Percentiles rank a stretch among this genome's conserved stretches.
Evolutionary conservation across 2,329 filamentous ascomycete species (phyloP).

Genomic region (Cucurbitaria berberidis): DNA sequence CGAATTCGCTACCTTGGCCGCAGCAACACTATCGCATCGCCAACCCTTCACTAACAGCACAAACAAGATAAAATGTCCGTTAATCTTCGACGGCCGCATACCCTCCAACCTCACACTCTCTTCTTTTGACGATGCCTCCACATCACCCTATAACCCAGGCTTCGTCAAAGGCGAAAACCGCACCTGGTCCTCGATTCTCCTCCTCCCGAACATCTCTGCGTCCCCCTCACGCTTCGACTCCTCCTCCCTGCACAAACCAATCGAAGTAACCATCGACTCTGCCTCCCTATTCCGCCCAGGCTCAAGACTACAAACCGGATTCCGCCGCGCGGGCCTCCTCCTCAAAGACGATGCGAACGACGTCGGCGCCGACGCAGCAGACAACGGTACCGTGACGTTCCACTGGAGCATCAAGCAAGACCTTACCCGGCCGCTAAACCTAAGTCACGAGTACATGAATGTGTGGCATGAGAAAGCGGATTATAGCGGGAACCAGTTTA

Average conservation of each 20-base stretch:
- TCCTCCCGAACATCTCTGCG: constrained; percentile 15
- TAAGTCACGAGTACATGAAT: constrained; percentile 41
- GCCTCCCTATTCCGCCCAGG: constrained; percentile 26
- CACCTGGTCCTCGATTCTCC: constrained; percentile 32
- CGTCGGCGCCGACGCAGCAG: constrained; percentile 24
- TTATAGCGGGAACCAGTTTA: constrained; percentile 34
- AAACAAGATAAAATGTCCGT: constrained; percentile 26
- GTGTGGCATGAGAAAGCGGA: constrained; percentile 38
- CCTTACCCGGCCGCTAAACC: constrained; percentile 19
- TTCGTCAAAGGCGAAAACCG: constrained; percentile 37
- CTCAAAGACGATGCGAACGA: constrained; percentile 29
- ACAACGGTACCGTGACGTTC: constrained; percentile 31
- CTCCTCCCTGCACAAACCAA: constrained; percentile 8
- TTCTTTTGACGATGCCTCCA: constrained; percentile 24
- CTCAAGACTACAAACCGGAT: constrained; percentile 25
- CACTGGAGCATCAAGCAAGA: constrained; percentile 37
- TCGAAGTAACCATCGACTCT: constrained; percentile 38
- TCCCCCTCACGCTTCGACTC: constrained; percentile 31
- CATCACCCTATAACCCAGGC: constrained; percentile 23
- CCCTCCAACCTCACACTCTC: constrained; percentile 22
- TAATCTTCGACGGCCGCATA: constrained; percentile 41
- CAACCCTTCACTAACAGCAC: not conserved
- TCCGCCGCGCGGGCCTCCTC: constrained; percentile 33
- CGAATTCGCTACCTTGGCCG: not conserved
- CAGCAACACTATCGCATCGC: not conserved